These are phyloP conservation scores for Ciborinia camelliae DNA, from an alignment of 2,329 filamentous ascomycete species.

Conservation along the genomic window DNA sequence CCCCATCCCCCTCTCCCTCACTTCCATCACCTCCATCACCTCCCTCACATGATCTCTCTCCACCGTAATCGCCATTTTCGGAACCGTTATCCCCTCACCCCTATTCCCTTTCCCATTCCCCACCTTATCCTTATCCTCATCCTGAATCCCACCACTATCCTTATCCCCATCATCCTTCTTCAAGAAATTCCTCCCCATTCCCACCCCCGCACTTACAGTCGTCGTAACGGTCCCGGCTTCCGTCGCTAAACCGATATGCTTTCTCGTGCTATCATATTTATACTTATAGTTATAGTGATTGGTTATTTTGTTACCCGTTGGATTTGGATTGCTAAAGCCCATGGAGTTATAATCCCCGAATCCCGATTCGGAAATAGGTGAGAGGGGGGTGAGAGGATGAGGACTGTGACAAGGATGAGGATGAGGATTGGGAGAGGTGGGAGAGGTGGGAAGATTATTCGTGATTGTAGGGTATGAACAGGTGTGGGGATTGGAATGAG, in stretches of 20 bases:
- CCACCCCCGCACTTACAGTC: background rate
- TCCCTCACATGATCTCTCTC: slow-evolving; percentile 9
- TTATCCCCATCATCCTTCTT: too few relatives aligned
- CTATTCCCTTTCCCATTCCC: background rate
- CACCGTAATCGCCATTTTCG: slow-evolving; percentile 5
- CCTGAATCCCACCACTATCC: too few relatives aligned
- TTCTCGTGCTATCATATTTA: background rate
- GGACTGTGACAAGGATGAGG: too few relatives aligned
- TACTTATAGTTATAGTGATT: background rate
- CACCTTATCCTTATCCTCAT: too few relatives aligned
- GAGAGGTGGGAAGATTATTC: too few relatives aligned
- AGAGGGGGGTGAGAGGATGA: background rate
- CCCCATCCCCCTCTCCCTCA: background rate
- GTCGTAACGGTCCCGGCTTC: too few relatives aligned
- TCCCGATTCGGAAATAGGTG: background rate
- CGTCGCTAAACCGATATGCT: background rate
- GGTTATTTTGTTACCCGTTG: too few relatives aligned
- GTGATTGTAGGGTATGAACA: background rate
- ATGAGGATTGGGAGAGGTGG: background rate
- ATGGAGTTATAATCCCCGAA: background rate
- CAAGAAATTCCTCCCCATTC: background rate
- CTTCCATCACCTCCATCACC: background rate
- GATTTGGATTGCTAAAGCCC: too few relatives aligned
- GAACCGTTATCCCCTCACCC: background rate
- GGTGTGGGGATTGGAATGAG: background rate